A percentile compares a stretch with the other conserved stretches of the same genome.
phyloP scores from a whole-genome alignment of 1,284 basidiomycete genomes.

The Leccinum griseonigrum region DNA sequence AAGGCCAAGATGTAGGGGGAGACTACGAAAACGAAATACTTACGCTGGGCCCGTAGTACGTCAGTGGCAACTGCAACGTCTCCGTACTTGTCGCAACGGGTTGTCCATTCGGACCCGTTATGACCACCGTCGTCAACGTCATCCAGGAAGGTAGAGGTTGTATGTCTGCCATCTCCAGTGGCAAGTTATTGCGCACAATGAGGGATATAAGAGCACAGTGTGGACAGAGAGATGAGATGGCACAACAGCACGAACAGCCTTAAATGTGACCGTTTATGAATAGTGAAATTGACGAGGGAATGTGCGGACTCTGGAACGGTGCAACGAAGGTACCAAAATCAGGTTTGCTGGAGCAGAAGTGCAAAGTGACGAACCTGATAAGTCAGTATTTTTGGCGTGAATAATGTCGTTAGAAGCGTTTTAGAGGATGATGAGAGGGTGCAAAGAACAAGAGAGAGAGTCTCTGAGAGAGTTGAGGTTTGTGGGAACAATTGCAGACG shows the following conservation, averaged over 20 bases:
- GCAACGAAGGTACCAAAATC: background rate
- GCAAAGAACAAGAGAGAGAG: conserved; percentile 1
- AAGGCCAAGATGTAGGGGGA: background rate
- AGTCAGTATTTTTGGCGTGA: conserved; percentile 9
- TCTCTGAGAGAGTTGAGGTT: conserved; percentile 11
- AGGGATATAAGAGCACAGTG: conserved; percentile 6
- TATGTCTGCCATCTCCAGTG: conserved; percentile 41
- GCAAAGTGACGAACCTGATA: conserved; percentile 11
- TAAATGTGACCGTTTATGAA: conserved; percentile 3
- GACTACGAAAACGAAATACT: conserved; percentile 32
- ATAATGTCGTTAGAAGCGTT: conserved; percentile 17
- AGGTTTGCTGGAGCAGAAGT: background rate
- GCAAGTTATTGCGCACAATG: conserved; percentile 7
- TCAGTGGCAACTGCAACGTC: conserved; percentile 58
- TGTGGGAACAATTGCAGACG: conserved; percentile 25
- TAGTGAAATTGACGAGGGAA: conserved; percentile 22
- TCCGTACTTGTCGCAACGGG: conserved; percentile 51
- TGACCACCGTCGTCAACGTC: conserved; percentile 47
- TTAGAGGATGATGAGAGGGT: conserved; percentile 11
- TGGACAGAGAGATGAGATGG: conserved; percentile 2
- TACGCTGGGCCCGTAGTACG: conserved; percentile 73
- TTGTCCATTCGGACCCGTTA: conserved; percentile 49
- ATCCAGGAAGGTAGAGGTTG: conserved; percentile 68
- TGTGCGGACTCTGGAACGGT: conserved; percentile 18
- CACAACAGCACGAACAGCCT: conserved; percentile 3